phyloP scores from a whole-genome alignment of 2,329 filamentous ascomycete genomes.

The Colletotrichum destructivum region DNA sequence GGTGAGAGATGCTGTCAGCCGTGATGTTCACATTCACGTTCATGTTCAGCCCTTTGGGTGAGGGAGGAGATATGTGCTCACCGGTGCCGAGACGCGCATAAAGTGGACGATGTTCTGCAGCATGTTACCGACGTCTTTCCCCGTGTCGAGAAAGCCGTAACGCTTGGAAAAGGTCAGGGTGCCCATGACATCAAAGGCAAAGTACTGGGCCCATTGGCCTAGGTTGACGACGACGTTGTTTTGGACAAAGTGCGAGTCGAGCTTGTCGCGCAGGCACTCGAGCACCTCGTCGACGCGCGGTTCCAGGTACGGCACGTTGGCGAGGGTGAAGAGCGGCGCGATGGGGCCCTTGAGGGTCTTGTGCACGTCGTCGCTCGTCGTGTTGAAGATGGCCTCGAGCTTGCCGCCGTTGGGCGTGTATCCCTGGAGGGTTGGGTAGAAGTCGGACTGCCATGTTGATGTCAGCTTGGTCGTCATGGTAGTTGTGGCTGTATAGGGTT shows the following conservation, averaged over 20 bases:
- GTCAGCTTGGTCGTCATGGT: neutral
- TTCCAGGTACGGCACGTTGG: constrained; percentile 51
- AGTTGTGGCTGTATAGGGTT: too few species aligned
- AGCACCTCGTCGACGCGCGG: constrained; percentile 53
- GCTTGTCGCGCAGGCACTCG: constrained; percentile 40
- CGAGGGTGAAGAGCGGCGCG: constrained; percentile 56
- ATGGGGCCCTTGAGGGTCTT: constrained; percentile 54
- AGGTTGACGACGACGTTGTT: constrained; percentile 44
- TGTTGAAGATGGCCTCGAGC: constrained; percentile 54
- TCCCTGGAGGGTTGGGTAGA: constrained; percentile 49
- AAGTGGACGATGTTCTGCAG: constrained; percentile 31
- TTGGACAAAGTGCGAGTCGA: constrained; percentile 16
- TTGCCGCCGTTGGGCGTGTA: constrained; percentile 48
- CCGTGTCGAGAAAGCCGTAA: constrained; percentile 55
- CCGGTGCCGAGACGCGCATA: constrained; percentile 42
- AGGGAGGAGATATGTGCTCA: neutral
- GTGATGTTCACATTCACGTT: too few species aligned
- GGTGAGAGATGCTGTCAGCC: neutral
- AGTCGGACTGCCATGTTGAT: constrained; percentile 38
- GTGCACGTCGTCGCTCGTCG: constrained; percentile 57
- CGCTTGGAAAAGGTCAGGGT: constrained; percentile 53
- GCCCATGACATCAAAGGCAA: constrained; percentile 58
- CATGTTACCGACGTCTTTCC: constrained; percentile 51
- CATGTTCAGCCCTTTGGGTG: neutral
- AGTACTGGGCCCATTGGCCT: constrained; percentile 55